Evolutionary conservation across 345 rosid genomes (phyloP).

Genomic region (Sisymbrium altissimum): DNA sequence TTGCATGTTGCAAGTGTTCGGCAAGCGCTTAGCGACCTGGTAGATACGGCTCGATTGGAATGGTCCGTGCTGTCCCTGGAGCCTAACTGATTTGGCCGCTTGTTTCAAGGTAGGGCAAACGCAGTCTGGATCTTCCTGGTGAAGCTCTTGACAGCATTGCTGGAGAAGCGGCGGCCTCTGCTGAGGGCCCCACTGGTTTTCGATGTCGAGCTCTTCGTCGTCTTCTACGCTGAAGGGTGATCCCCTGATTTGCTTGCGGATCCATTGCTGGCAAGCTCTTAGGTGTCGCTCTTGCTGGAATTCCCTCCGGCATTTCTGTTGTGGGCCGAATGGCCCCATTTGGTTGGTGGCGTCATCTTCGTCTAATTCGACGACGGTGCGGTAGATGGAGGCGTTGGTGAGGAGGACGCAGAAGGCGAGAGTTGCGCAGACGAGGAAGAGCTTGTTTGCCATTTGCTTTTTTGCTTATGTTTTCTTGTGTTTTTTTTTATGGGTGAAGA

Average conservation of each 20-base stretch:
- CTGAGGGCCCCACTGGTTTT: not conserved
- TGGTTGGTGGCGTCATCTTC: conserved; percentile 20
- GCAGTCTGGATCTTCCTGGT: not conserved
- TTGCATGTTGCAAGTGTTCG: not conserved
- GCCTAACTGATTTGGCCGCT: not conserved
- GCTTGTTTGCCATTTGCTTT: conserved; percentile 16
- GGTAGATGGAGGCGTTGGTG: not conserved
- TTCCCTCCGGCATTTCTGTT: conserved; percentile 1
- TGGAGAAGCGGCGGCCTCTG: not conserved
- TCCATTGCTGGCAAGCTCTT: conserved; percentile 1
- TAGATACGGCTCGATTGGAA: not conserved
- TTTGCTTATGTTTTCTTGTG: not conserved
- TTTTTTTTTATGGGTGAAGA: not conserved
- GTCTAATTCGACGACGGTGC: conserved; percentile 6
- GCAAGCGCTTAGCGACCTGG: conserved; percentile 4
- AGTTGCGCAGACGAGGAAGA: not conserved
- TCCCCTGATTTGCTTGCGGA: not conserved
- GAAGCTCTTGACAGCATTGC: conserved; percentile 26
- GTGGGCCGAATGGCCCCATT: not conserved
- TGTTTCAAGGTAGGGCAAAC: conserved; percentile 23
- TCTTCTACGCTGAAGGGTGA: not conserved
- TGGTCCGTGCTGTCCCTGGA: not conserved
- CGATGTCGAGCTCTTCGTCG: conserved; percentile 10
- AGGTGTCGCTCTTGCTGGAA: conserved; percentile 16
- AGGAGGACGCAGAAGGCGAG: not conserved